Conservation (phyloP, 768 basidiomycete species). For the Collybia sp. region DNA sequence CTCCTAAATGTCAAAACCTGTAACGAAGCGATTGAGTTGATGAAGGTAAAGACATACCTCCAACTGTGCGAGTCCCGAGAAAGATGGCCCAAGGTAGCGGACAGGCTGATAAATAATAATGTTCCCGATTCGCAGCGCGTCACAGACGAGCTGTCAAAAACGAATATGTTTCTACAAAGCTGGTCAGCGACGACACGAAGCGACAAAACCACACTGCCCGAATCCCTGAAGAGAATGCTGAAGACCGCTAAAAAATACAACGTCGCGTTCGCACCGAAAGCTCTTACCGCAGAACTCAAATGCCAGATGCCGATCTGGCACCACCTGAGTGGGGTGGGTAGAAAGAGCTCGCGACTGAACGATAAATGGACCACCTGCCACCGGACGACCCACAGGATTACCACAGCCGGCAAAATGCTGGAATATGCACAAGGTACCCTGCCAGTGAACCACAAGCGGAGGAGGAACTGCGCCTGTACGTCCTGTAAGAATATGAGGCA, state of each 20-base stretch:
- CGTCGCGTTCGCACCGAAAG: constrained; percentile 7
- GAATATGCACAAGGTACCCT: constrained; percentile 3
- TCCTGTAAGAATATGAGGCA: too few relatives aligned
- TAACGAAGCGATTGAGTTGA: constrained; percentile 20
- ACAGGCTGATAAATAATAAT: constrained; percentile 13
- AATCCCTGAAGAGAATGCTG: constrained; percentile 10
- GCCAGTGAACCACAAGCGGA: too few relatives aligned
- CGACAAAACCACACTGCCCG: constrained; percentile 4
- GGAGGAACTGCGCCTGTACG: too few relatives aligned
- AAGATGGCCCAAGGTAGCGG: constrained; percentile 22
- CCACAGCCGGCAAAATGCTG: constrained; percentile 1
- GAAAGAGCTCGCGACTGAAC: not conserved
- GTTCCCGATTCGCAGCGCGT: not conserved
- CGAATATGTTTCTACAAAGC: constrained; percentile 20
- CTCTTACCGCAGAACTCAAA: constrained; percentile 5
- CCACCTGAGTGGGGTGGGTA: constrained; percentile 13
- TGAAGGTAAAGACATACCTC: constrained; percentile 18
- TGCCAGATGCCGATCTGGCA: constrained; percentile 24
- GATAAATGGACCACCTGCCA: constrained; percentile 9
- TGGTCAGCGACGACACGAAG: constrained; percentile 12
- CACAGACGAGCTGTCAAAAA: constrained; percentile 1
- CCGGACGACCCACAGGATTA: not conserved
- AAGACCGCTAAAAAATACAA: constrained; percentile 15
- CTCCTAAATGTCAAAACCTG: constrained; percentile 18
- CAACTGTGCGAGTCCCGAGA: constrained; percentile 10